These are phyloP conservation scores for Alternaria metachromatica DNA, from an alignment of 2,329 filamentous ascomycete genomes.

Conservation along the genomic window DNA sequence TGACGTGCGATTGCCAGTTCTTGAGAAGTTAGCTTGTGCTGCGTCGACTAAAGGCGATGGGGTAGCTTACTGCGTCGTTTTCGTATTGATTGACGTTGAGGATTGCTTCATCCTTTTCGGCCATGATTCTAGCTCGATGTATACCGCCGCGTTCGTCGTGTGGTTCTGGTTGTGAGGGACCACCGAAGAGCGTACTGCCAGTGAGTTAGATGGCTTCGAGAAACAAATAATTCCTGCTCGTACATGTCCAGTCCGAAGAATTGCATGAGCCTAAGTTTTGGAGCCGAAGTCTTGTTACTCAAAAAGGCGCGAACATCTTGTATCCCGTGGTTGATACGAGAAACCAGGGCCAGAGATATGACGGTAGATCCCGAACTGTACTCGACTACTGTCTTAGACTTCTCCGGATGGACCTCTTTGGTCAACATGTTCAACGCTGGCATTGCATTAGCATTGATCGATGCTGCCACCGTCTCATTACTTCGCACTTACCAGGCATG, in stretches of 20 bases:
- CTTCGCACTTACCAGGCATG: constrained; percentile 59
- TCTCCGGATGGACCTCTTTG: constrained; percentile 17
- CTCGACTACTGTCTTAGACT: constrained; percentile 26
- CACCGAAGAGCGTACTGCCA: constrained; percentile 58
- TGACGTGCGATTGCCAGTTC: constrained; percentile 63
- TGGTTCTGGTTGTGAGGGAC: constrained; percentile 49
- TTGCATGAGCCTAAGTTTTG: constrained; percentile 28
- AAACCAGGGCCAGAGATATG: constrained; percentile 28
- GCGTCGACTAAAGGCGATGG: not conserved
- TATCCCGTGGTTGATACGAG: constrained; percentile 28
- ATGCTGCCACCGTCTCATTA: not conserved
- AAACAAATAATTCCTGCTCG: not conserved
- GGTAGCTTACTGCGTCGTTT: constrained; percentile 50
- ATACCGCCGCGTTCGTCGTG: constrained; percentile 27
- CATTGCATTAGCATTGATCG: not conserved
- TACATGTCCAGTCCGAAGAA: constrained; percentile 34
- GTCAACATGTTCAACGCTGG: constrained; percentile 29
- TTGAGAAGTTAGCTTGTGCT: not conserved
- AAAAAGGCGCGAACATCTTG: constrained; percentile 25
- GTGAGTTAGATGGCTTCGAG: not conserved
- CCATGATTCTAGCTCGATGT: constrained; percentile 17
- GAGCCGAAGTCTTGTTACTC: constrained; percentile 27
- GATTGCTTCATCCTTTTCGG: constrained; percentile 49
- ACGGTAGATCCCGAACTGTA: constrained; percentile 32
- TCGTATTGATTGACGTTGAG: constrained; percentile 65